Evolutionary conservation across 2,329 filamentous ascomycete genomes (phyloP), one percentile per base, ranked within the genome.

Genomic region (Macrophomina tecta): DNA sequence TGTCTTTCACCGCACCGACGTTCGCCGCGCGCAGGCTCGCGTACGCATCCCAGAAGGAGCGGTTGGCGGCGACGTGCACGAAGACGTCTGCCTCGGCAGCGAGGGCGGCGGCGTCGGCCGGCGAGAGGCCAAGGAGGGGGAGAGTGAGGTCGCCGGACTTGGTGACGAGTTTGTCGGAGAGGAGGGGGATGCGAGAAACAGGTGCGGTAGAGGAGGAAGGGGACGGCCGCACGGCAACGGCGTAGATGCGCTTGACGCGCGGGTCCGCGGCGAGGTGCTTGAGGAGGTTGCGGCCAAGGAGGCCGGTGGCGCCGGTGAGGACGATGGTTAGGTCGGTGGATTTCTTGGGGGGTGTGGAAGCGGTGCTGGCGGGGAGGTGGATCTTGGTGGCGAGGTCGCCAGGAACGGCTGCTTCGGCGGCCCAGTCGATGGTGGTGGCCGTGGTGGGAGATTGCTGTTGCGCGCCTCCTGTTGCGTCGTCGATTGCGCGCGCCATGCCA

Each of bases 141-240:
- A 5, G 1, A 34, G 49, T 1, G 1, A 84, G 75, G 68, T 82
- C 77, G 11, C 83, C 83, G 0, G 62, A 23, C 67, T 82, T 69
- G 5, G 68, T 6, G 6, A 73, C 4, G 40, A 68, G 7, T 23
- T 70, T 66, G 23, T 23, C 23, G 23, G 23, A 23, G 23, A 23
- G 23, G 23, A 23, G 23, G 40, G 45, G 16, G 34, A 70, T 18
- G 2, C 8, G 16, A 16, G 52, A 3, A 18, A 23, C 28, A 32
- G 28, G 42, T 14, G 53, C 16, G 6, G 30, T 0, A 18, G 32
- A n/a, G 48, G 23, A n/a, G 32, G 46, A 7, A n/a, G 12, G 16
- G 56, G 4, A 23, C 16, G 58, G 46, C 1, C 77, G 72, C 1
- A 83, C 73, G 3, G 82, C 83, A 12, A 86, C 49, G 68, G 82